These are phyloP conservation scores for Recurvomyces mirabilis DNA, from an alignment of 495 filamentous ascomycete species.

Conservation along the genomic window DNA sequence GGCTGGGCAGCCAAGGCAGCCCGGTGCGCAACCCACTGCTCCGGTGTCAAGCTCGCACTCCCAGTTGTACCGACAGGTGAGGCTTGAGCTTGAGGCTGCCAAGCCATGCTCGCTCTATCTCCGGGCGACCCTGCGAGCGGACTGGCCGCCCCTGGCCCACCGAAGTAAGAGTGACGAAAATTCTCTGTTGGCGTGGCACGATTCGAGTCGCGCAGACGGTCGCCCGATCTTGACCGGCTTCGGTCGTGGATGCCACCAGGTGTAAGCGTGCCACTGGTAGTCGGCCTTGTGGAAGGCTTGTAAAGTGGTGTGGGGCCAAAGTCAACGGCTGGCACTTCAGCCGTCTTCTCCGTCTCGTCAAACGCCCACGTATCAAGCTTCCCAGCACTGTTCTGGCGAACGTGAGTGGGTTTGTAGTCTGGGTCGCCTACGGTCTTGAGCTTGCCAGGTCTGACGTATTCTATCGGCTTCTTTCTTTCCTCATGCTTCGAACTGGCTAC, in stretches of 20 bases:
- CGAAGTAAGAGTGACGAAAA: slow-evolving; percentile 20
- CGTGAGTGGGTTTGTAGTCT: slow-evolving; percentile 24
- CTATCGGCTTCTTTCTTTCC: slow-evolving; percentile 25
- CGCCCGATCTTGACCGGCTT: slow-evolving; percentile 19
- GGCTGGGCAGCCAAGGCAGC: slow-evolving; percentile 44
- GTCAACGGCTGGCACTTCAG: slow-evolving; percentile 64
- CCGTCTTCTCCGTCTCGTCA: slow-evolving; percentile 4
- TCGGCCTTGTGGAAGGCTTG: slow-evolving; percentile 37
- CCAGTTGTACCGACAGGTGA: slow-evolving; percentile 16
- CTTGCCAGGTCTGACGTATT: slow-evolving; percentile 68
- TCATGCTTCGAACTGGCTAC: slow-evolving; percentile 20
- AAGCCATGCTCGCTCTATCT: slow-evolving; percentile 33
- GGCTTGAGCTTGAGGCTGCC: slow-evolving; percentile 69
- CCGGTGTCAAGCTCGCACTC: slow-evolving; percentile 43
- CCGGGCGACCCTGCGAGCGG: slow-evolving; percentile 9
- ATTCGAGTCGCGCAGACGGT: slow-evolving; percentile 11
- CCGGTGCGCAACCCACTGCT: slow-evolving; percentile 82
- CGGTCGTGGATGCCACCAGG: slow-evolving; percentile 23
- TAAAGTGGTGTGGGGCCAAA: slow-evolving; percentile 71
- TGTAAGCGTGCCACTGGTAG: slow-evolving; percentile 36
- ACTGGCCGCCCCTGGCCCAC: slow-evolving; percentile 11
- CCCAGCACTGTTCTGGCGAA: neutral
- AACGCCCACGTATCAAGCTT: slow-evolving; percentile 12
- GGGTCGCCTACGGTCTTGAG: slow-evolving; percentile 65
- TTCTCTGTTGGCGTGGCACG: slow-evolving; percentile 13